phyloP scores from a whole-genome alignment of 2,329 filamentous ascomycete genomes.

The Botrytis pseudocinerea region DNA sequence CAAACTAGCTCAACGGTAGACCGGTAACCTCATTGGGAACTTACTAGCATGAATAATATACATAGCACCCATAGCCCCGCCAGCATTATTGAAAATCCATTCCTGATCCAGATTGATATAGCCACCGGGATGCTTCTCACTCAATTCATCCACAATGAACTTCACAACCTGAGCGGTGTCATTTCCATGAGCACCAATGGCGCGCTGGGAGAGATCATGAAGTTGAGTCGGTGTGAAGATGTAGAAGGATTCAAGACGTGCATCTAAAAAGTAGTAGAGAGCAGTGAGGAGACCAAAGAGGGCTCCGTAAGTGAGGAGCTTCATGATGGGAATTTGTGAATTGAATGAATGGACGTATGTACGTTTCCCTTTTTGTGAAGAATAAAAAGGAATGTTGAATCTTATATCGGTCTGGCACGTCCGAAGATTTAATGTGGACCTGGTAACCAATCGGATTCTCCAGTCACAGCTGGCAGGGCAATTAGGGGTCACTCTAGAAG shows the following conservation, averaged over 20 bases:
- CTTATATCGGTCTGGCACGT: slow-evolving; percentile 5
- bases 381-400: not conserved
- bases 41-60: slow-evolving; percentile 83
- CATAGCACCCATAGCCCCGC: slow-evolving; percentile 90
- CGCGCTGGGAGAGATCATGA: slow-evolving; percentile 65
- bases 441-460: slow-evolving; percentile 9
- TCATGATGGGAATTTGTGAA: slow-evolving; percentile 17
- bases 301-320: slow-evolving; percentile 48
- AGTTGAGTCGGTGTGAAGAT: slow-evolving; percentile 71
- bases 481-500: not conserved
- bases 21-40: slow-evolving; percentile 39
- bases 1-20: slow-evolving; percentile 8
- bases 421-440: slow-evolving; percentile 4
- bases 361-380: not conserved
- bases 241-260: slow-evolving; percentile 61
- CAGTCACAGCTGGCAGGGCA: not conserved
- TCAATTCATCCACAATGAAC: slow-evolving; percentile 70
- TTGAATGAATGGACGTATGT: too few species aligned
- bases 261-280: slow-evolving; percentile 57
- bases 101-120: slow-evolving; percentile 72
- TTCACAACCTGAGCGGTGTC: slow-evolving; percentile 69
- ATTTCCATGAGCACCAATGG: slow-evolving; percentile 69
- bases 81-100: slow-evolving; percentile 92
- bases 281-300: slow-evolving; percentile 56
- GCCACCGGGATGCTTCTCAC: slow-evolving; percentile 47